Conservation (phyloP, 306 rosid genomes). For the Coriaria nepalensis region DNA sequence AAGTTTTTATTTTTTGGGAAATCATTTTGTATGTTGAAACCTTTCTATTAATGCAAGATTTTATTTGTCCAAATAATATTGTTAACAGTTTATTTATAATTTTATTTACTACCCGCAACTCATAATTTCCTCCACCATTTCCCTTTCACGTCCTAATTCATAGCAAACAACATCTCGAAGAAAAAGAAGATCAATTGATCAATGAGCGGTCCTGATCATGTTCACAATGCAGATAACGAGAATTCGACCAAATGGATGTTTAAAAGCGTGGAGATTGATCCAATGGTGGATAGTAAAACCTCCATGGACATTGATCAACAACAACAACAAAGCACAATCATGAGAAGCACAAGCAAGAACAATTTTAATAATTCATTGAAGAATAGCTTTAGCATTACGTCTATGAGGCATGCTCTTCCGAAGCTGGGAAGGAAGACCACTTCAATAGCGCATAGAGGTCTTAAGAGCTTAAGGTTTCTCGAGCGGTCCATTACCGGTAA, state of each 20-base stretch:
- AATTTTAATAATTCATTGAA: not conserved
- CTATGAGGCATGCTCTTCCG: slow-evolving; percentile 18
- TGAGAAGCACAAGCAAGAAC: slow-evolving; percentile 8
- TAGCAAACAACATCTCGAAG: too few relatives aligned
- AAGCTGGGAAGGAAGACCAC: slow-evolving; percentile 16
- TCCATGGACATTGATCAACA: slow-evolving; percentile 3
- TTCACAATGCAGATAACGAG: slow-evolving; percentile 1
- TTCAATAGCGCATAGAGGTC: slow-evolving; percentile 52
- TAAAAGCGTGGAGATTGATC: slow-evolving; percentile 45
- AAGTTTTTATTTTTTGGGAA: too few relatives aligned
- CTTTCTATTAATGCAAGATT: too few relatives aligned
- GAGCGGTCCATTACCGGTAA: slow-evolving; percentile 54
- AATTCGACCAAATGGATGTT: slow-evolving; percentile 39
- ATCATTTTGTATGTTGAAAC: too few relatives aligned
- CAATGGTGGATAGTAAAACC: slow-evolving; percentile 18
- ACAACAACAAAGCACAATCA: not conserved
- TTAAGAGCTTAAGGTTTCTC: slow-evolving; percentile 62
- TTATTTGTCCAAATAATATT: too few relatives aligned
- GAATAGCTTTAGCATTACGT: slow-evolving; percentile 8
- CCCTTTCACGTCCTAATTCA: too few relatives aligned
- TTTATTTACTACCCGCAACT: too few relatives aligned
- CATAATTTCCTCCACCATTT: too few relatives aligned
- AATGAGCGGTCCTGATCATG: slow-evolving; percentile 15
- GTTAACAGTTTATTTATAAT: too few relatives aligned
- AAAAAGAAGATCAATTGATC: not conserved